Conservation (phyloP, 495 filamentous ascomycete genomes). For the Talaromyces ruber region DNA sequence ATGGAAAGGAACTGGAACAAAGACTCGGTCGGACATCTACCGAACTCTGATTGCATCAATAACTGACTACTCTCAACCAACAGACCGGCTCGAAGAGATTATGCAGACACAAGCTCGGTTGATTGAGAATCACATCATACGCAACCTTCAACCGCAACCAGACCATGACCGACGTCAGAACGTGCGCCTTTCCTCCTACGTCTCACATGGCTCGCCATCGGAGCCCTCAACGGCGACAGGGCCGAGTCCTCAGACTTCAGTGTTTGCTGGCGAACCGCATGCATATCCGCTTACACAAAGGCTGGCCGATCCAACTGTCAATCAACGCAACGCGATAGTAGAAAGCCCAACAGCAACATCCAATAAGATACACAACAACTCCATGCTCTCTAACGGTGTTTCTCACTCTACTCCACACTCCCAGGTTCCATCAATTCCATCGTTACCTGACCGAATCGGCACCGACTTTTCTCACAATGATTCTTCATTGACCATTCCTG, state of each 20-base stretch:
- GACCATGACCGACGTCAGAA: not conserved
- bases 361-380: conserved; percentile 18
- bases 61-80: not conserved
- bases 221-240: conserved; percentile 30
- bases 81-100: conserved; percentile 41
- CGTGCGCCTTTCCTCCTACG: conserved; percentile 9
- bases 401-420: conserved; percentile 16
- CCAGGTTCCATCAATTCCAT: conserved; percentile 9
- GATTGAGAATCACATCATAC: conserved; percentile 41
- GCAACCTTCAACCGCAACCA: conserved; percentile 12
- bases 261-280: conserved; percentile 30
- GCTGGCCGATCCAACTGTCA: not conserved
- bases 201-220: conserved; percentile 35
- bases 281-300: conserved; percentile 10
- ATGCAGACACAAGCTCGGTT: conserved; percentile 37
- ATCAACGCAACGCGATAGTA: conserved; percentile 23
- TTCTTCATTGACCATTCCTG: conserved; percentile 34
- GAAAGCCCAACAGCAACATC: conserved; percentile 31
- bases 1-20: conserved; percentile 81
- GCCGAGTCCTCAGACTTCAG: conserved; percentile 25
- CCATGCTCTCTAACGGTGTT: conserved; percentile 15
- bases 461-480: conserved; percentile 35
- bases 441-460: conserved; percentile 11
- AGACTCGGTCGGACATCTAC: conserved; percentile 42
- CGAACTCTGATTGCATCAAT: not conserved